A percentile compares a stretch with the other conserved stretches of the same genome.
These are phyloP conservation scores for Herpetomonas muscarum DNA, from an alignment of 208 protist genomes.

Conservation along the genomic window DNA sequence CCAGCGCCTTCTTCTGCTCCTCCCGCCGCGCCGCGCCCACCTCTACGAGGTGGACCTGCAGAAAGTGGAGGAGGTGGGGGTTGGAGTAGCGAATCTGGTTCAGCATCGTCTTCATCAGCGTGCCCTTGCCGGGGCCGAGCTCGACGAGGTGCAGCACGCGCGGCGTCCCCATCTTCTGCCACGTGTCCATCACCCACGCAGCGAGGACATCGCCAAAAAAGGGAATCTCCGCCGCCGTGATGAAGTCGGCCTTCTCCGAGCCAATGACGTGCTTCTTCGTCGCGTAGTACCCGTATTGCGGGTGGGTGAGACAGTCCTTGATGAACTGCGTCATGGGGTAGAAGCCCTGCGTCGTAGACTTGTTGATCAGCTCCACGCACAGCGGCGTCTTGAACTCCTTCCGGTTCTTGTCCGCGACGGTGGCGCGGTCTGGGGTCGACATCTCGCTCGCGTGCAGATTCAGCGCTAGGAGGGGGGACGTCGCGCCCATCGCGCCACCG, in stretches of 20 bases:
- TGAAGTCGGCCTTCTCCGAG: slow-evolving; percentile 83
- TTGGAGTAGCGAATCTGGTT: slow-evolving; percentile 80
- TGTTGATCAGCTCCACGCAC: slow-evolving; percentile 79
- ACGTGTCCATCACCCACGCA: slow-evolving; percentile 87
- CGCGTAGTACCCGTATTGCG: slow-evolving; percentile 87
- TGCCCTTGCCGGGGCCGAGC: slow-evolving; percentile 82
- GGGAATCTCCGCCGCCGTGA: slow-evolving; percentile 87
- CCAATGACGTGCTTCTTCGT: slow-evolving; percentile 85
- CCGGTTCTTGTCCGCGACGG: slow-evolving; percentile 62
- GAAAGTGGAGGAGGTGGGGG: slow-evolving; percentile 85
- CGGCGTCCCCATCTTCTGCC: slow-evolving; percentile 91
- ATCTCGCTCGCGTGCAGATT: slow-evolving; percentile 85
- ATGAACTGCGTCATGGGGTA: slow-evolving; percentile 90
- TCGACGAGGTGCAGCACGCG: slow-evolving; percentile 86
- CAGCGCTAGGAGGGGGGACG: slow-evolving; percentile 20
- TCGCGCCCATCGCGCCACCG: slow-evolving; percentile 7
- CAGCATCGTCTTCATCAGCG: slow-evolving; percentile 87
- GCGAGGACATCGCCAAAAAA: slow-evolving; percentile 90
- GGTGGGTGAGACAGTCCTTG: slow-evolving; percentile 88
- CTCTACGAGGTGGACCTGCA: slow-evolving; percentile 86
- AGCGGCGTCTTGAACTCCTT: slow-evolving; percentile 89
- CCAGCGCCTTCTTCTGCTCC: slow-evolving; percentile 79
- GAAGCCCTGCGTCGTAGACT: slow-evolving; percentile 81
- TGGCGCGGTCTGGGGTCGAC: slow-evolving; percentile 79
- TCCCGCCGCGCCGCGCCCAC: slow-evolving; percentile 75